Evolutionary conservation across 1,284 basidiomycete species (phyloP).

Genomic region (Apiotrichum brassicae): DNA sequence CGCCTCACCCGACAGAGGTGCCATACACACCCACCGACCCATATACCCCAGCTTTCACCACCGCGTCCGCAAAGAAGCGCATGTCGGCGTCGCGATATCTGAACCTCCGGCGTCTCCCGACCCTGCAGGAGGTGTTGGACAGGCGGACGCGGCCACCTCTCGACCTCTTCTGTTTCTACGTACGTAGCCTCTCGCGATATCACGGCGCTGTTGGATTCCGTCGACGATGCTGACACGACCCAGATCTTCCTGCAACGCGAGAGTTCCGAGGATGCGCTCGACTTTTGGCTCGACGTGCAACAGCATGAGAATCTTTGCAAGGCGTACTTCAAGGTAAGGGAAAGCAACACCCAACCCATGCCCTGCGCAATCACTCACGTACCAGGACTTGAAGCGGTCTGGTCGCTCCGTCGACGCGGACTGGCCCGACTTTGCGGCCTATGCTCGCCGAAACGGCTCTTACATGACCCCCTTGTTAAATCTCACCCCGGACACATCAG

Average conservation of each 20-base stretch:
- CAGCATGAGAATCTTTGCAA: conserved; percentile 98
- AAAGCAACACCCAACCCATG: too few relatives aligned
- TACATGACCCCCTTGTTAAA: conserved; percentile 65
- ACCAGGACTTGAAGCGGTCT: conserved; percentile 77
- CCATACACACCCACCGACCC: background rate
- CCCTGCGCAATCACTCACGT: conserved; percentile 2
- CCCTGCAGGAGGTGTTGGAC: conserved; percentile 75
- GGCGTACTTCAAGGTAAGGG: conserved; percentile 78
- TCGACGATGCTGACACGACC: background rate
- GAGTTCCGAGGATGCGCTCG: conserved; percentile 87
- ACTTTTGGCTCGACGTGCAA: conserved; percentile 98
- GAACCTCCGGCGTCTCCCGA: conserved; percentile 45
- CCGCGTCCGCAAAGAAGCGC: conserved; percentile 14
- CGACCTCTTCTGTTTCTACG: conserved; percentile 97
- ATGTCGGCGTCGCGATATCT: conserved; percentile 37
- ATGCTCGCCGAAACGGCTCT: conserved; percentile 55
- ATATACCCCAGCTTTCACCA: background rate
- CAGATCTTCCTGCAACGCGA: conserved; percentile 79
- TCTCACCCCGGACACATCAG: conserved; percentile 10
- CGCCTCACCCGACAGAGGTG: background rate
- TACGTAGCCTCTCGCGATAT: conserved; percentile 49
- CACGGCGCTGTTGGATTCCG: background rate
- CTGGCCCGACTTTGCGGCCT: conserved; percentile 95
- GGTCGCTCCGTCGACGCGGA: conserved; percentile 86
- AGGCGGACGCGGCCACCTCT: conserved; percentile 86